These are phyloP conservation scores for Actinomortierella wolfii DNA, from an alignment of 371 early-diverging fungal genomes.

Conservation along the genomic window DNA sequence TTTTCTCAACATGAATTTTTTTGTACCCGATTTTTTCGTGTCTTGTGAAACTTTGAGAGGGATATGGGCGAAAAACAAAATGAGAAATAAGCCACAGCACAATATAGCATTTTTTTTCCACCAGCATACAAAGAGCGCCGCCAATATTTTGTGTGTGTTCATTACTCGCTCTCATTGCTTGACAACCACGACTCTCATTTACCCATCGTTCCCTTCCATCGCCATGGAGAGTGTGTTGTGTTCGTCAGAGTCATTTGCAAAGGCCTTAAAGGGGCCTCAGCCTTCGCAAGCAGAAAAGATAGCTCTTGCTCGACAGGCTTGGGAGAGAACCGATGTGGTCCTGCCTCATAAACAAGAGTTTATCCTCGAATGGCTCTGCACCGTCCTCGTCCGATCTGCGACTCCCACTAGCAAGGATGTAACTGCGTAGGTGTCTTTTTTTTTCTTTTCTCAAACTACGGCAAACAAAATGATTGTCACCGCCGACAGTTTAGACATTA, in stretches of 20 bases:
- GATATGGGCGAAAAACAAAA: too few species aligned
- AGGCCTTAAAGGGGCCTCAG: slow-evolving; percentile 42
- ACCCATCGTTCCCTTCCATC: slow-evolving; percentile 1
- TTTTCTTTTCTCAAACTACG: background rate
- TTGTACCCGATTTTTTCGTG: too few species aligned
- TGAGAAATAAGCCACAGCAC: too few species aligned
- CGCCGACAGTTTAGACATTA: too few species aligned
- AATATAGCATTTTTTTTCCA: too few species aligned
- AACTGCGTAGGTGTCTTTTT: slow-evolving; percentile 11
- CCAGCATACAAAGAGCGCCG: too few species aligned
- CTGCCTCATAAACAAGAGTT: slow-evolving; percentile 46
- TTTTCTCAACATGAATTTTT: too few species aligned
- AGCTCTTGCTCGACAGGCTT: slow-evolving; percentile 33
- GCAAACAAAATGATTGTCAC: too few species aligned
- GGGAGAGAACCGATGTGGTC: slow-evolving; percentile 26
- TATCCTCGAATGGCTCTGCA: slow-evolving; percentile 45
- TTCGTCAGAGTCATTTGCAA: slow-evolving; percentile 44
- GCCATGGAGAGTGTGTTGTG: slow-evolving; percentile 35
- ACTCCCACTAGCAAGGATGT: slow-evolving; percentile 24
- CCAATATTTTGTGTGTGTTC: too few species aligned
- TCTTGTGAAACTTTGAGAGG: too few species aligned
- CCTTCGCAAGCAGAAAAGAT: slow-evolving; percentile 34
- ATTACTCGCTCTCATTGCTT: too few species aligned
- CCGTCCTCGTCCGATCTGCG: slow-evolving; percentile 25
- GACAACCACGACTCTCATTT: too few species aligned